Conservation (phyloP, 2,329 filamentous ascomycete species). For the Aspergillus alliaceus region DNA sequence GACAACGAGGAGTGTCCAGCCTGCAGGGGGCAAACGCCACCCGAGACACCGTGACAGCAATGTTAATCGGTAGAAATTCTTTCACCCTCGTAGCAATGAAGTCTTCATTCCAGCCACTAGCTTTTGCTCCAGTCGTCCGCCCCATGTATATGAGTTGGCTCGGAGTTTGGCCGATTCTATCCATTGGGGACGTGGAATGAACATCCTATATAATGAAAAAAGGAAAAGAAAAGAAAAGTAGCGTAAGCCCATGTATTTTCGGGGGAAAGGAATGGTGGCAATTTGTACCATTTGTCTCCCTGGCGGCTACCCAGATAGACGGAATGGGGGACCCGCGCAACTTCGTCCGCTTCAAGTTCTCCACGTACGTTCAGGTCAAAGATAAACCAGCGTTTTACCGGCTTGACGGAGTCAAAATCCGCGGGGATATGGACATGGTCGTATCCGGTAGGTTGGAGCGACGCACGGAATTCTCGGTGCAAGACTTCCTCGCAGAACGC, state of each 20-base stretch:
- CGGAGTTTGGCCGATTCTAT: constrained; percentile 14
- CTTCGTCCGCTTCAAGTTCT: constrained; percentile 8
- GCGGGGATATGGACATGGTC: constrained; percentile 22
- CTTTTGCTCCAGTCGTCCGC: constrained; percentile 19
- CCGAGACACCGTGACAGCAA: constrained; percentile 15
- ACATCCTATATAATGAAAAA: too few relatives aligned
- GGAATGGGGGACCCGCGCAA: constrained; percentile 16
- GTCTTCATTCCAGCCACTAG: constrained; percentile 17
- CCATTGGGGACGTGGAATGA: constrained; percentile 15
- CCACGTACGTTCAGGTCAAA: constrained; percentile 16
- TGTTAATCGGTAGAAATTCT: background rate
- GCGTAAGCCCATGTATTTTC: background rate
- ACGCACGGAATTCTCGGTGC: constrained; percentile 13
- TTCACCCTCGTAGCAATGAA: background rate
- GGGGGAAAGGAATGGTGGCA: background rate
- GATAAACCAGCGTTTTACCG: constrained; percentile 22
- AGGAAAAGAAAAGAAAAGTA: too few relatives aligned
- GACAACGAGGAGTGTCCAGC: constrained; percentile 16
- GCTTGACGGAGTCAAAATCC: constrained; percentile 16
- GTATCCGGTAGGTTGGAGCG: constrained; percentile 14
- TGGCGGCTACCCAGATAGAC: constrained; percentile 21
- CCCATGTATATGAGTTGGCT: constrained; percentile 19
- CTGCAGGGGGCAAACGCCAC: constrained; percentile 18
- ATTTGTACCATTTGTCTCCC: constrained; percentile 16
- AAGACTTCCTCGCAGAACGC: constrained; percentile 13